Percentiles rank a stretch among this genome's conserved stretches.
Evolutionary conservation across 345 rosid species (phyloP).

Genomic region (Sisymbrium irio): DNA sequence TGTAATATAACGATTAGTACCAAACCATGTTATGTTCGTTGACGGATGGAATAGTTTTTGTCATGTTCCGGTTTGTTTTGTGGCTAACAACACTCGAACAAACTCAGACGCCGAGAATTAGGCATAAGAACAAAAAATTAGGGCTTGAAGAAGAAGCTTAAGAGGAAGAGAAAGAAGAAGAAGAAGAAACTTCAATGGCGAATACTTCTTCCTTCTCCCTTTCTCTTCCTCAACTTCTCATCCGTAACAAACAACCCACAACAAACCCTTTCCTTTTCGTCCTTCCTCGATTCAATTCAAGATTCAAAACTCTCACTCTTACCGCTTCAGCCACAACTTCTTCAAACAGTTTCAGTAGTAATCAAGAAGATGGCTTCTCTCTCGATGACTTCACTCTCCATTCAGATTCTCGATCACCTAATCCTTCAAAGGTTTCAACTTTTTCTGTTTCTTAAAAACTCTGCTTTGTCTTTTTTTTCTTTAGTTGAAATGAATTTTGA

Average conservation of each 20-base stretch:
- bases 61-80: constrained; percentile 24
- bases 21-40: background rate
- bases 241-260: constrained; percentile 25
- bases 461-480: background rate
- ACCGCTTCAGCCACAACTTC: constrained; percentile 44
- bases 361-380: constrained; percentile 39
- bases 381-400: constrained; percentile 45
- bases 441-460: background rate
- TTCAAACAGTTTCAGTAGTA: constrained; percentile 32
- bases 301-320: constrained; percentile 29
- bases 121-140: constrained; percentile 17
- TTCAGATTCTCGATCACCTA: constrained; percentile 32
- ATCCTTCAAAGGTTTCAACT: constrained; percentile 45
- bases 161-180: constrained; percentile 28
- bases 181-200: constrained; percentile 26
- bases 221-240: constrained; percentile 32
- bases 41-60: constrained; percentile 20
- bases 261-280: constrained; percentile 27
- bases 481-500: background rate
- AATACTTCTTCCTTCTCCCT: constrained; percentile 31
- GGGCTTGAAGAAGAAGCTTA: constrained; percentile 20
- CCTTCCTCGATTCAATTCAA: constrained; percentile 34
- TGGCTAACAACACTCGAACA: constrained; percentile 10
- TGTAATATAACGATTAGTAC: background rate
- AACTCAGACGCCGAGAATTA: constrained; percentile 5